phyloP scores from a whole-genome alignment of 2,329 filamentous ascomycete genomes.

The Nigrospora oryzae region DNA sequence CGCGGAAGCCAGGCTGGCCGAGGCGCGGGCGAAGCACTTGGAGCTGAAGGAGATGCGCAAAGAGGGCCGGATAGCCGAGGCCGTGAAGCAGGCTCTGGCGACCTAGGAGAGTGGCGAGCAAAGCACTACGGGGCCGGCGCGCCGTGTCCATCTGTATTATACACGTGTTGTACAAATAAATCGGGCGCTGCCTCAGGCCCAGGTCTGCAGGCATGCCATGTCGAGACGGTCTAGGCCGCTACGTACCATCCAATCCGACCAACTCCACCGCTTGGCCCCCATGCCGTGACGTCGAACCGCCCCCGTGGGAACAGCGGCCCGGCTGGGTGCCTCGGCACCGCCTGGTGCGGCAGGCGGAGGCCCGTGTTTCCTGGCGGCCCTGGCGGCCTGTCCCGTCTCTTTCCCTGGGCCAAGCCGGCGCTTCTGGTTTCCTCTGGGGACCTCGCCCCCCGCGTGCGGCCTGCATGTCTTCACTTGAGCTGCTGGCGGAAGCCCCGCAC shows the following conservation, averaged over 20 bases:
- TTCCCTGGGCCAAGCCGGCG: too few relatives aligned
- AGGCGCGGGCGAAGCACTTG: constrained; percentile 41
- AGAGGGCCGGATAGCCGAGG: constrained; percentile 28
- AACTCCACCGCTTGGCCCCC: too few relatives aligned
- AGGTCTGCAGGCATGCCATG: neutral
- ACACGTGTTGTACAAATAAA: constrained; percentile 20
- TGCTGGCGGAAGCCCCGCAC: constrained; percentile 46
- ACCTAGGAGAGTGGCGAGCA: too few relatives aligned
- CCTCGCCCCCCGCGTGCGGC: neutral
- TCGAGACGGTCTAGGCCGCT: too few relatives aligned
- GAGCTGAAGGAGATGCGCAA: constrained; percentile 43
- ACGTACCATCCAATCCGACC: neutral
- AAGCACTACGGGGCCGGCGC: too few relatives aligned
- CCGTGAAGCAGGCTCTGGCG: constrained; percentile 7
- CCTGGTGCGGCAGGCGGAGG: too few relatives aligned
- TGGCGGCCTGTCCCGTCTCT: too few relatives aligned
- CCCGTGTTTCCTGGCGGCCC: too few relatives aligned
- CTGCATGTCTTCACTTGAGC: constrained; percentile 17
- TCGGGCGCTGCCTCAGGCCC: neutral
- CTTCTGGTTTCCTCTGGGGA: too few relatives aligned
- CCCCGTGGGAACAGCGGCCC: too few relatives aligned
- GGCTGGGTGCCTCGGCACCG: too few relatives aligned
- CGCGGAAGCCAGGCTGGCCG: constrained; percentile 34
- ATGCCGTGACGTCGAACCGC: too few relatives aligned
- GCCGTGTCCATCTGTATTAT: constrained; percentile 13